These are phyloP conservation scores for Eucalyptus brandiana DNA, from an alignment of 345 rosid genomes.

Conservation along the genomic window DNA sequence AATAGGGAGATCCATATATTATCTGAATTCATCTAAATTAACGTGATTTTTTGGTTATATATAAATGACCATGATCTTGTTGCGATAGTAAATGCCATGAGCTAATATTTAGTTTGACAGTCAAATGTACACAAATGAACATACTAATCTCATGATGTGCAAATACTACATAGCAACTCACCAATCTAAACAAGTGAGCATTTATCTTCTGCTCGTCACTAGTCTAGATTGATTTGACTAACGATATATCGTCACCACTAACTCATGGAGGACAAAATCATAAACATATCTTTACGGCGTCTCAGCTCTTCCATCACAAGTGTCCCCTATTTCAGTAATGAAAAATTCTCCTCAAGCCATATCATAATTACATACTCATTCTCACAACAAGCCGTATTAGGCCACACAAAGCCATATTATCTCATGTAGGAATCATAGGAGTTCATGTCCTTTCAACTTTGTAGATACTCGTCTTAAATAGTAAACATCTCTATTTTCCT, in stretches of 20 bases:
- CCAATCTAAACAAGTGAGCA: neutral
- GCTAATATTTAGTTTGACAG: neutral
- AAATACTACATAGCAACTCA: neutral
- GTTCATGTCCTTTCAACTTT: neutral
- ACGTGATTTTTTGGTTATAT: rapidly evolving
- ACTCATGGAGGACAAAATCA: neutral
- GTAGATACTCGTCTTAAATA: neutral
- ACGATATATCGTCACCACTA: rapidly evolving
- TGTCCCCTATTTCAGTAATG: neutral
- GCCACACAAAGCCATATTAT: neutral
- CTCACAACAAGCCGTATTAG: neutral
- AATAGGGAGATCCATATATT: neutral
- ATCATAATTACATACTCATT: rapidly evolving
- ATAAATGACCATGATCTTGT: neutral
- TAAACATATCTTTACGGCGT: neutral
- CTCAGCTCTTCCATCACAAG: neutral
- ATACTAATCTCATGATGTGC: neutral
- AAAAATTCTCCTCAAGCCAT: neutral
- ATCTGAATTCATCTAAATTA: neutral
- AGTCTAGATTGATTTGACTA: neutral
- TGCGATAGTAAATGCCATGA: neutral
- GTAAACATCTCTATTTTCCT: neutral
- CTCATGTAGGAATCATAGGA: neutral
- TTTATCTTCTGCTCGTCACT: neutral
- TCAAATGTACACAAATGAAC: neutral